Base-by-base conservation (phyloP, 495 filamentous ascomycete genomes). In the Margaritispora aquatica region DNA sequence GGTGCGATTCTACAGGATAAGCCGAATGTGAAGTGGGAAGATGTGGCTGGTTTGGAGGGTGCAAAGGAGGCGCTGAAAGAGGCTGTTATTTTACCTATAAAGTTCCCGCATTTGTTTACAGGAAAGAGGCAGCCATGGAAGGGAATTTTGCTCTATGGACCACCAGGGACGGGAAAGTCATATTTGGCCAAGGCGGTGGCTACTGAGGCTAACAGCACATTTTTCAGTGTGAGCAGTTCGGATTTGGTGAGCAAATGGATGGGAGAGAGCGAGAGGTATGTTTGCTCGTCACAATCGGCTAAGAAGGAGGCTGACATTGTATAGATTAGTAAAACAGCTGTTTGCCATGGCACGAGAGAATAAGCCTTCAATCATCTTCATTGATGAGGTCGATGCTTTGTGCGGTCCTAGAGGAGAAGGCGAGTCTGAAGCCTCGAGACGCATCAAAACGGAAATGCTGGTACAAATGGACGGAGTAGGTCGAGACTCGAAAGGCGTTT, bases 401-500 rank as follows among this genome's bases (percentile, higher is more conserved):
- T 97, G 95, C 68, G 94, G 95, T 1, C 93, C 94, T 1, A 84
- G 94, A 65, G 95, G 95, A 59, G 94, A 99, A 79, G 94, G 94
- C 67, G 94, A 99, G 74, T 96, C 90, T 1, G 94, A 99, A 78
- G 94, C 94, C 1, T 96, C 92, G 24, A 84, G 94, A 55, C 87
- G 94, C 64, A 97, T 99, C 75, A 99, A 99, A 71, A 99, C 94
- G 17, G 94, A 99, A 71, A 84, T 99, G 71, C 82, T 99, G 20
- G 95, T 99, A 15, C 94, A 99, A 69, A 99, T 99, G 94, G 94
- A 99, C 66, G 94, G 94, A 72, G 94, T 99, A 2, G 95, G 95
- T 44, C 90, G 91, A 41, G 94, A 97, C 73, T 90, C 85, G 55
- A 90, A 86, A 66, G 95, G 93, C 38, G 93, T 99, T 10, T 78